Base-by-base conservation (phyloP, 176 grass and related monocot species). In the Rhipidocladum racemiflorum region DNA sequence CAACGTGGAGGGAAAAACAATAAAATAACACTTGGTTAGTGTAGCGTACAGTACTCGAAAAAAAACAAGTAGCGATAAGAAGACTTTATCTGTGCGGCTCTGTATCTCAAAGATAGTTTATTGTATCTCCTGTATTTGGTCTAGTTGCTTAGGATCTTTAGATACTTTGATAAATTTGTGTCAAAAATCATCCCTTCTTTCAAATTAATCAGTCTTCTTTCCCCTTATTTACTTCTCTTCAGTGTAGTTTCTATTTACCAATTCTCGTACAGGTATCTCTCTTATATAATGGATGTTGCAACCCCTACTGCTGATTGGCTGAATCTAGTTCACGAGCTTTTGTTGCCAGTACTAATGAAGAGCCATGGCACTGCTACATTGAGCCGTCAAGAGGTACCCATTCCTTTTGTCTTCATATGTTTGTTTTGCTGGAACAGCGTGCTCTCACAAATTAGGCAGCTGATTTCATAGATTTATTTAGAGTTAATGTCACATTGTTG, bases 201-300 rank as follows among this genome's bases (percentile, higher is more conserved):
- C n/a, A n/a, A n/a, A n/a, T n/a, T n/a, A n/a, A n/a, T n/a, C n/a
- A n/a, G n/a, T n/a, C n/a, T n/a, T n/a, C n/a, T n/a, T n/a, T n/a
- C n/a, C n/a, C n/a, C n/a, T n/a, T n/a, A n/a, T n/a, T n/a, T n/a
- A n/a, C 15, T 36, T 63, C 67, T 64, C 54, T 28, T 81, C 45
- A 62, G 11, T 60, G 63, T 36, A 45, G 40, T 65, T 88, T 71
- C 42, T 75, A 46, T 68, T 51, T 70, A 57, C 65, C 68, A 61
- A 16, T 77, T 50, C 24, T 84, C 65, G 32, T 53, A 72, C 76
- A 98, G 95, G 87, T 98, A 95, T 49, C 91, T 99, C 54, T 91
- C 96, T 16, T 99, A 99, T 93, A 90, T 99, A 67, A 93, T 99
- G 96, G 96, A 99, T 86, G 85, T 99, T 46, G 91, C 96, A 76